Percentiles rank a stretch among this genome's conserved stretches.
These are phyloP conservation scores for Arxiozyma heterogenica DNA, from an alignment of 1,139 yeast genomes.

Conservation along the genomic window DNA sequence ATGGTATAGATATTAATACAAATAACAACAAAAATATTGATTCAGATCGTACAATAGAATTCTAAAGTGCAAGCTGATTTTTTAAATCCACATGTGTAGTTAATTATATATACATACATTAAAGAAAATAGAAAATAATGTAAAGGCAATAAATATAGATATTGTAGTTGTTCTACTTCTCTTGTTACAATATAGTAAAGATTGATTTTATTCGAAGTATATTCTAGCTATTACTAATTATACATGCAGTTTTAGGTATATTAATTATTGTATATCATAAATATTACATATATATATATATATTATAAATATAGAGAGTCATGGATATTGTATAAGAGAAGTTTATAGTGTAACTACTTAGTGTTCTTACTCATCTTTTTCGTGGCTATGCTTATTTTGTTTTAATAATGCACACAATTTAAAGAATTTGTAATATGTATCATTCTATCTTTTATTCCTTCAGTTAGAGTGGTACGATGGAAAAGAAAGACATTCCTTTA, in stretches of 20 bases:
- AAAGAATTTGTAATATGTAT: neutral
- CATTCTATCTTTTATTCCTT: no score
- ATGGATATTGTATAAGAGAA: neutral
- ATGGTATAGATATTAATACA: slow-evolving; percentile 5
- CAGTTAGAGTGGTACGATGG: neutral
- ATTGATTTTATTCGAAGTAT: neutral
- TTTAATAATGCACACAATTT: neutral
- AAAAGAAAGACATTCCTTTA: no score
- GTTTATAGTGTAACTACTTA: no score
- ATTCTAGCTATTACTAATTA: neutral
- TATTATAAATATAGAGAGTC: neutral
- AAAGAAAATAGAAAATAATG: no score
- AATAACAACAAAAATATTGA: neutral
- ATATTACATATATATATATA: neutral
- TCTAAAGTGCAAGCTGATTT: neutral
- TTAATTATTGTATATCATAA: neutral
- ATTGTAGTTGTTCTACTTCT: neutral
- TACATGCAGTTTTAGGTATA: neutral
- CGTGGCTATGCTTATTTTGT: neutral
- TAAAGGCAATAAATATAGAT: neutral
- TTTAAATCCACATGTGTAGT: neutral
- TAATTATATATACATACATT: neutral
- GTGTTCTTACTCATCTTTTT: neutral
- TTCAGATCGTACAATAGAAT: slow-evolving; percentile 2
- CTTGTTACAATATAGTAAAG: no score